Conservation (phyloP, 75 land plant genomes). For the Selaginella moellendorffii region DNA sequence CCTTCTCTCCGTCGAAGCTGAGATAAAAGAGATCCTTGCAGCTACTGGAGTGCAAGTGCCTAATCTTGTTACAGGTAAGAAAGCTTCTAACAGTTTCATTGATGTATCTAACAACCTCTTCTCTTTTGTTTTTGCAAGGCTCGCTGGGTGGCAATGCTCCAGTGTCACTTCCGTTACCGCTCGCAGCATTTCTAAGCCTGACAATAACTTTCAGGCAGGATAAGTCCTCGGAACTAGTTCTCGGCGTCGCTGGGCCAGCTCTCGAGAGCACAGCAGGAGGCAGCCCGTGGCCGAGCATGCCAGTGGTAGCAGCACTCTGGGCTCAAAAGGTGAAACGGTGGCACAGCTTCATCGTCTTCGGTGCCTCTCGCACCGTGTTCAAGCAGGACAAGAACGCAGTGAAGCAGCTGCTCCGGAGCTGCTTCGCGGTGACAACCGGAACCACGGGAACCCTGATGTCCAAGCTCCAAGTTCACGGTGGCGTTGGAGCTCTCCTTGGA, state of each 20-base stretch:
- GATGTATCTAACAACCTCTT: conserved; percentile 2
- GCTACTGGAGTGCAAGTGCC: conserved; percentile 76
- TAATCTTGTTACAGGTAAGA: conserved; percentile 46
- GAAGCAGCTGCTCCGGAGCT: conserved; percentile 63
- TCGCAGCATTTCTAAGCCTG: conserved; percentile 80
- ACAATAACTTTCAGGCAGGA: conserved; percentile 88
- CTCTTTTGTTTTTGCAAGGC: conserved; percentile 11
- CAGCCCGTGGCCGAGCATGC: conserved; percentile 87
- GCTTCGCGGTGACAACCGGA: conserved; percentile 63
- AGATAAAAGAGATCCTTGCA: conserved; percentile 66
- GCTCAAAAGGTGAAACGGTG: conserved; percentile 74
- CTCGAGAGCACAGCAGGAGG: conserved; percentile 58
- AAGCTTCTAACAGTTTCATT: not conserved
- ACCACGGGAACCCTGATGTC: conserved; percentile 17
- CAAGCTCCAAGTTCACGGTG: conserved; percentile 45
- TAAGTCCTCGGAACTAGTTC: conserved; percentile 38
- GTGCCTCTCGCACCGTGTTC: conserved; percentile 60
- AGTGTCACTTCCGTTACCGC: conserved; percentile 69
- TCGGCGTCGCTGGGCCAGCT: conserved; percentile 69
- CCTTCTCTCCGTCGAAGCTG: conserved; percentile 58
- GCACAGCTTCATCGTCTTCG: conserved; percentile 71
- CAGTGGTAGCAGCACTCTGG: conserved; percentile 85
- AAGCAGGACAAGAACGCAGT: conserved; percentile 64
- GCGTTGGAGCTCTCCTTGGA: conserved; percentile 80
- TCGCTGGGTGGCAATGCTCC: conserved; percentile 43